Percentiles rank a stretch among this genome's conserved stretches.
phyloP scores from a whole-genome alignment of 1,284 basidiomycete species.

The Moesziomyces sp. region DNA sequence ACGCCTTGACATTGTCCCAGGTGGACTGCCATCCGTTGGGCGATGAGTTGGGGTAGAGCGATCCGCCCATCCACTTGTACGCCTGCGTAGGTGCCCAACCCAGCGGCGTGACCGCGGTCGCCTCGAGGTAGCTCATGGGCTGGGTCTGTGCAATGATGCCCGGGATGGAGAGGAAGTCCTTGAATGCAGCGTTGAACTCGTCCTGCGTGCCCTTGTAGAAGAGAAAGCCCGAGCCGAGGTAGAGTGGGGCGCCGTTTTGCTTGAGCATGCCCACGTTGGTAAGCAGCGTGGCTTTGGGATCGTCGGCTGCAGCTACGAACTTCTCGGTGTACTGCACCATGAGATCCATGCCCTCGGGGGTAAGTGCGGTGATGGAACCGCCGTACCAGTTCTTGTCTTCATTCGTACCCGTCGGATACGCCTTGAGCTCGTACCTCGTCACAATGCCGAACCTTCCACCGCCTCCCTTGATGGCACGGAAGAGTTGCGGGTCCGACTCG shows the following conservation, averaged over 20 bases:
- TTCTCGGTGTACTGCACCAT: constrained; percentile 20
- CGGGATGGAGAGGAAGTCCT: constrained; percentile 22
- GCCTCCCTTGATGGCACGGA: constrained; percentile 48
- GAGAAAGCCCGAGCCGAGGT: constrained; percentile 12
- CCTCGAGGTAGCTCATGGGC: constrained; percentile 28
- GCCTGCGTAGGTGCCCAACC: constrained; percentile 17
- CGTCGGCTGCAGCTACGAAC: constrained; percentile 23
- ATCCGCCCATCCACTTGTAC: constrained; percentile 41
- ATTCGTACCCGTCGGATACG: constrained; percentile 17
- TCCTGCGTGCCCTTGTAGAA: constrained; percentile 29
- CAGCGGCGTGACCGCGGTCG: constrained; percentile 10
- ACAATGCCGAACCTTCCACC: constrained; percentile 52
- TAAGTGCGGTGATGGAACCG: constrained; percentile 16
- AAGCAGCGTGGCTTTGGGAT: constrained; percentile 27
- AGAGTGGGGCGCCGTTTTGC: constrained; percentile 2
- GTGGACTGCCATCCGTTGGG: constrained; percentile 3
- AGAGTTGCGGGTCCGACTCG: constrained; percentile 11
- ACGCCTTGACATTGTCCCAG: constrained; percentile 10
- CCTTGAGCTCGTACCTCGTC: constrained; percentile 30
- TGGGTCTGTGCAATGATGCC: constrained; percentile 8
- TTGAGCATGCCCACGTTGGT: constrained; percentile 32
- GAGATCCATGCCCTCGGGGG: constrained; percentile 5
- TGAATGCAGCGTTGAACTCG: constrained; percentile 13
- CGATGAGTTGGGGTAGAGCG: constrained; percentile 16
- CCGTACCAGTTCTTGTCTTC: constrained; percentile 35